These are phyloP conservation scores for Zangia roseola DNA, from an alignment of 768 basidiomycete species.

Conservation along the genomic window DNA sequence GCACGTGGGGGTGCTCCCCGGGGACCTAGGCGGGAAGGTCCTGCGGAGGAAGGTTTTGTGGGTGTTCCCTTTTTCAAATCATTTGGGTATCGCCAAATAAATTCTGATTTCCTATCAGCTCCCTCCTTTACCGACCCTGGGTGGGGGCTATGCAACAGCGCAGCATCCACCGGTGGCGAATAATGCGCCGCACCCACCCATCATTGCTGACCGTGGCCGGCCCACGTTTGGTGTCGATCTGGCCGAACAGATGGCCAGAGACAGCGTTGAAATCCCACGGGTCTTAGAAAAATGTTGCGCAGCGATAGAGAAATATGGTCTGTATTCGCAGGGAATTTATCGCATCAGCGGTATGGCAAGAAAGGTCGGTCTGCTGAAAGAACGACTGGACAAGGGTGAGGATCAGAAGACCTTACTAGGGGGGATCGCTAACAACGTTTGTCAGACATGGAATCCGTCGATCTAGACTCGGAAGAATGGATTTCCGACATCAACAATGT, in stretches of 20 bases:
- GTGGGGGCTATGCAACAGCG: constrained; percentile 25
- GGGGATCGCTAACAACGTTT: constrained; percentile 20
- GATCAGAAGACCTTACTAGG: not conserved
- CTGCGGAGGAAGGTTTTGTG: constrained; percentile 91
- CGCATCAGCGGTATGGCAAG: constrained; percentile 90
- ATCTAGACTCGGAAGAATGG: constrained; percentile 89
- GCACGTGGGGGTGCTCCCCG: constrained; percentile 66
- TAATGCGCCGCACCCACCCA: constrained; percentile 29
- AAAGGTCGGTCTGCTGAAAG: constrained; percentile 80
- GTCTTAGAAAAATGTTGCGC: constrained; percentile 87
- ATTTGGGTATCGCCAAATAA: constrained; percentile 4
- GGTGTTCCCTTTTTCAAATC: constrained; percentile 34
- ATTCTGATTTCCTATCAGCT: constrained; percentile 40
- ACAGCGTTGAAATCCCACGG: constrained; percentile 84
- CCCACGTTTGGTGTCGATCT: constrained; percentile 95
- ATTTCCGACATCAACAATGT: constrained; percentile 94
- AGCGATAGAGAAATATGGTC: constrained; percentile 89
- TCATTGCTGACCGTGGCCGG: constrained; percentile 58
- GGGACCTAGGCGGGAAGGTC: constrained; percentile 87
- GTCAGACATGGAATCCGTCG: constrained; percentile 79
- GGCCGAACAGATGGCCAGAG: constrained; percentile 89
- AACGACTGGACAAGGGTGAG: constrained; percentile 81
- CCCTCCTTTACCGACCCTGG: constrained; percentile 55
- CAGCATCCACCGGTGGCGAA: constrained; percentile 26
- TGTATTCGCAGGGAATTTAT: constrained; percentile 86